Evolutionary conservation across 2,329 filamentous ascomycete genomes (phyloP).

Genomic region (Xenoacremonium recifei): DNA sequence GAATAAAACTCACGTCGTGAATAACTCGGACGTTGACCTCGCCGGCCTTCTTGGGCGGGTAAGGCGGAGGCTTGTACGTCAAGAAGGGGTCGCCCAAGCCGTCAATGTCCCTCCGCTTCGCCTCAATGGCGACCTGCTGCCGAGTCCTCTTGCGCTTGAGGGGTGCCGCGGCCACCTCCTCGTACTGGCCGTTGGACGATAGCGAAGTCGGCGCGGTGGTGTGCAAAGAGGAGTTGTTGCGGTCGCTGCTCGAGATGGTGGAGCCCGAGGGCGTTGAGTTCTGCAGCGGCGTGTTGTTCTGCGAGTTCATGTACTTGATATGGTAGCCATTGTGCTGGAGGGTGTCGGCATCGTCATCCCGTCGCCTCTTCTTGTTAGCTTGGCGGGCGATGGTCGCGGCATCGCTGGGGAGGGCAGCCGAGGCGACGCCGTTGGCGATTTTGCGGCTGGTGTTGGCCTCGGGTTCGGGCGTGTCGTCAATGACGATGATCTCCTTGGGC

Average conservation of each 20-base stretch:
- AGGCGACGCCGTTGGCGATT: slow-evolving; percentile 32
- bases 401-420: slow-evolving; percentile 3
- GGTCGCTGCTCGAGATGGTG: slow-evolving; percentile 78
- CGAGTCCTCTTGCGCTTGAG: slow-evolving; percentile 89
- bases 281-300: slow-evolving; percentile 69
- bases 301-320: slow-evolving; percentile 67
- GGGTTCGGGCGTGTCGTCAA: slow-evolving; percentile 69
- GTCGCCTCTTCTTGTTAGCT: slow-evolving; percentile 73
- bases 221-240: slow-evolving; percentile 75
- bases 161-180: slow-evolving; percentile 65
- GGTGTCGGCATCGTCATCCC: slow-evolving; percentile 51
- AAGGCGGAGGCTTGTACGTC: slow-evolving; percentile 82
- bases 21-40: slow-evolving; percentile 67
- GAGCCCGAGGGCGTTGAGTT: slow-evolving; percentile 65
- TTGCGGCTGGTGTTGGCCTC: slow-evolving; percentile 43
- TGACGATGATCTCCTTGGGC: slow-evolving; percentile 83
- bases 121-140: slow-evolving; percentile 78
- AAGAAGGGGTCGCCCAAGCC: slow-evolving; percentile 67
- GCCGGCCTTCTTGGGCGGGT: slow-evolving; percentile 85
- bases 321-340: slow-evolving; percentile 66
- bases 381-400: slow-evolving; percentile 33
- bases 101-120: slow-evolving; percentile 74
- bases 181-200: slow-evolving; percentile 61
- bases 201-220: slow-evolving; percentile 87
- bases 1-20: slow-evolving; percentile 54